Conservation (phyloP, 805 yeast species). For the Cyberlindnera mrakii region DNA sequence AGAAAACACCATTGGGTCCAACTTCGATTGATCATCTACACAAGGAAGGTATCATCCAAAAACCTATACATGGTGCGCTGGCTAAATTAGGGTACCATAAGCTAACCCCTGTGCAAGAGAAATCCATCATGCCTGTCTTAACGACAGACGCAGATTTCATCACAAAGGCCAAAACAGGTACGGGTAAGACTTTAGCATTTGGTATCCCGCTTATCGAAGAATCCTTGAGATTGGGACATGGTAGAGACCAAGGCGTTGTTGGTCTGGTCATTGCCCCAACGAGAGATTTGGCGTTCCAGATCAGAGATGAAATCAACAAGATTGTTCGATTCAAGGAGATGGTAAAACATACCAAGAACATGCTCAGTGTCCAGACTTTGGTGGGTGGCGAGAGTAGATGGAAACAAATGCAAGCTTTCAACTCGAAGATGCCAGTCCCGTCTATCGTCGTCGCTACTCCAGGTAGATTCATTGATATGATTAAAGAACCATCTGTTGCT, state of each 20-base stretch:
- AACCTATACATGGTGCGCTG: conserved; percentile 29
- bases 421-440: conserved; percentile 30
- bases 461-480: conserved; percentile 68
- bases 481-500: conserved; percentile 40
- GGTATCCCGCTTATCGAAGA: conserved; percentile 73
- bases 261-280: conserved; percentile 82
- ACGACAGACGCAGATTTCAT: conserved; percentile 57
- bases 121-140: conserved; percentile 53
- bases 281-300: conserved; percentile 84
- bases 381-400: conserved; percentile 61
- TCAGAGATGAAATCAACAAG: conserved; percentile 55
- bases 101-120: conserved; percentile 66
- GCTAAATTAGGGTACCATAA: conserved; percentile 39
- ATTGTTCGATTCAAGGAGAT: conserved; percentile 29
- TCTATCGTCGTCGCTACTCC: conserved; percentile 83
- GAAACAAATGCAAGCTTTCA: conserved; percentile 30
- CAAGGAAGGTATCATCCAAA: conserved; percentile 25
- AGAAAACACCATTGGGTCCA: conserved; percentile 3
- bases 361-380: conserved; percentile 41
- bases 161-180: conserved; percentile 90
- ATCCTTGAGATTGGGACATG: conserved; percentile 28
- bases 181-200: conserved; percentile 90
- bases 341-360: conserved; percentile 19
- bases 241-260: conserved; percentile 34
- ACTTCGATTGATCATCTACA: conserved; percentile 19